Evolutionary conservation across 2,329 filamentous ascomycete genomes (phyloP), one percentile per base, ranked within the genome.

Genomic region (Venturia pyrina): DNA sequence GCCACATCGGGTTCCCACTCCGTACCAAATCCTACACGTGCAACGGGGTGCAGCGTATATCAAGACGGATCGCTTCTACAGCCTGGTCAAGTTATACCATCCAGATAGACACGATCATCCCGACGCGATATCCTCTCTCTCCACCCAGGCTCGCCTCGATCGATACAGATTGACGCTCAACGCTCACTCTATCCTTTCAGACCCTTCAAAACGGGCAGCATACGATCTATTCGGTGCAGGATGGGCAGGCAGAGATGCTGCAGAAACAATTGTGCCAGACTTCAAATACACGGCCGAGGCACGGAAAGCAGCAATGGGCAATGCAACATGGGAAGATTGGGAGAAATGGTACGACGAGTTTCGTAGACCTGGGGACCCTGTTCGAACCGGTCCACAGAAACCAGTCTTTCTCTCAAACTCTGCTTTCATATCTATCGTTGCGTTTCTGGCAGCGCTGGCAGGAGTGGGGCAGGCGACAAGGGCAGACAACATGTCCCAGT

Each of bases 291-390:
- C 34, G 43, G 21, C 41, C 60, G 66, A 66, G 13, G 46, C 64
- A 6, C 40, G 46, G 8, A 62, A 48, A 24, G 66, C 57, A 73
- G 74, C 82, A 2, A 84, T 87, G 62, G 75, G 80, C 70, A 98
- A 98, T 75, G 95, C 91, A 0, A 98, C 95, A 0, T 99, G 95
- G 95, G 95, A 99, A 75, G 95, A 99, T 75, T 97, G 93, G 93
- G 91, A 96, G 78, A 83, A 82, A 57, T 78, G 76, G 76, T 74
- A 76, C 67, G 66, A 66, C 69, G 32, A 74, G 73, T 60, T 57
- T 28, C 43, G 44, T 17, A 66, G 62, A 41, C 63, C 44, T 74
- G 96, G 92, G 91, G 90, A 96, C 76, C 46, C 60, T 5, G 34
- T 40, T 19, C 21, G 61, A 28, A 56, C 41, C 24, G 53, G 53